Conservation (phyloP, 768 basidiomycete genomes). For the Terana coerulea region DNA sequence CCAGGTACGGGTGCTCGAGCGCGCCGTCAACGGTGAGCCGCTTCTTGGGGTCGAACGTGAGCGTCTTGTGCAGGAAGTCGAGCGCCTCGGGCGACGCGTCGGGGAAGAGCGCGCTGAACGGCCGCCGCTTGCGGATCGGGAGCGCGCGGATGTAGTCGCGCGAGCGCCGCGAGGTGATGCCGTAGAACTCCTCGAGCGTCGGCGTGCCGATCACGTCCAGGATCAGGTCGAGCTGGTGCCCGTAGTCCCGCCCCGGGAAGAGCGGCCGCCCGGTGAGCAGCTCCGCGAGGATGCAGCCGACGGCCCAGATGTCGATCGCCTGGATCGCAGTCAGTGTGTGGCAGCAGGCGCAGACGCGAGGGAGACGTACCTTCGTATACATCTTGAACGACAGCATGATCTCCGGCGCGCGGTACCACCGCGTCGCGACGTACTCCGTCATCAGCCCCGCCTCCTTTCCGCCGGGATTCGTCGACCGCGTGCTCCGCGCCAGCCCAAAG, state of each 20-base stretch:
- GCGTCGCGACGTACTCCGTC: conserved; percentile 87
- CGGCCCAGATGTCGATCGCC: conserved; percentile 76
- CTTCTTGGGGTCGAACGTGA: conserved; percentile 89
- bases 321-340: conserved; percentile 13
- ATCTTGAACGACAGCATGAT: conserved; percentile 95
- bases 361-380: conserved; percentile 65
- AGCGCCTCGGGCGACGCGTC: conserved; percentile 69
- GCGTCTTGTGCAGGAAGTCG: conserved; percentile 67
- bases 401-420: conserved; percentile 93
- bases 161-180: conserved; percentile 80
- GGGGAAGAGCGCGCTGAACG: conserved; percentile 74
- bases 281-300: conserved; percentile 77
- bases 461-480: conserved; percentile 48
- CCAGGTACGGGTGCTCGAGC: conserved; percentile 76
- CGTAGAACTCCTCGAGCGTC: conserved; percentile 86
- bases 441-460: conserved; percentile 66
- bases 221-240: conserved; percentile 85
- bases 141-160: conserved; percentile 85
- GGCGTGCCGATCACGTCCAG: conserved; percentile 89
- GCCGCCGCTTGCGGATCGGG: conserved; percentile 73
- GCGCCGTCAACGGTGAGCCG: conserved; percentile 81
- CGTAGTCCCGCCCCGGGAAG: conserved; percentile 86
- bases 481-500: conserved; percentile 76
- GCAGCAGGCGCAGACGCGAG: conserved; percentile 10
- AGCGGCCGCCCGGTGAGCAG: conserved; percentile 77